Conservation (phyloP, 805 yeast genomes). For the Wickerhamomyces chaumierensis region DNA sequence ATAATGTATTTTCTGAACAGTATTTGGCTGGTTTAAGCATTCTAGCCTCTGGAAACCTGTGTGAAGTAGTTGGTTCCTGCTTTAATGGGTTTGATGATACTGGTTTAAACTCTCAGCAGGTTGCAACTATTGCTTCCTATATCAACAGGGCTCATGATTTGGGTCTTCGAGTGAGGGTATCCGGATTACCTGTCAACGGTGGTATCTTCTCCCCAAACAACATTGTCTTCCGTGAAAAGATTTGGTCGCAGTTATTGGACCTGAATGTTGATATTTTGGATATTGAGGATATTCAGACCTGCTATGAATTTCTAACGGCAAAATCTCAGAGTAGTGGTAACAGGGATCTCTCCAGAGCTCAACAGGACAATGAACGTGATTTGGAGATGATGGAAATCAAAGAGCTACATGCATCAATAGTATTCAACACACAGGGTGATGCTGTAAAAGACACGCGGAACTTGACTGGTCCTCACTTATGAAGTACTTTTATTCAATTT, state of each 20-base stretch:
- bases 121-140: slow-evolving; percentile 16
- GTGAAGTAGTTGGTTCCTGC: slow-evolving; percentile 9
- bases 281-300: slow-evolving; percentile 42
- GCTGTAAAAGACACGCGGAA: too few relatives aligned
- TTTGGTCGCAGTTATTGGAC: slow-evolving; percentile 37
- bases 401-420: too few relatives aligned
- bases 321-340: too few relatives aligned
- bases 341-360: too few relatives aligned
- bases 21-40: slow-evolving; percentile 17
- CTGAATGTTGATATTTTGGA: slow-evolving; percentile 48
- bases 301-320: slow-evolving; percentile 17
- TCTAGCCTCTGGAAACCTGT: slow-evolving; percentile 34
- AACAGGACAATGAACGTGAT: too few relatives aligned
- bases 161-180: slow-evolving; percentile 47
- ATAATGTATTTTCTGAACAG: slow-evolving; percentile 2
- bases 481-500: too few relatives aligned
- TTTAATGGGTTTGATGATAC: slow-evolving; percentile 3
- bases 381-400: too few relatives aligned
- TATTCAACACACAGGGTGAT: too few relatives aligned
- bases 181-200: slow-evolving; percentile 68
- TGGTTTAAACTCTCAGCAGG: slow-evolving; percentile 25
- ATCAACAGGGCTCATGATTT: slow-evolving; percentile 32
- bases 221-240: slow-evolving; percentile 25
- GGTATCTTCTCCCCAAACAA: slow-evolving; percentile 15
- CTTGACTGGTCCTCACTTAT: too few relatives aligned